Percentiles rank a stretch among this genome's conserved stretches.
phyloP scores from a whole-genome alignment of 805 yeast species.

The Lipomyces sp. region DNA sequence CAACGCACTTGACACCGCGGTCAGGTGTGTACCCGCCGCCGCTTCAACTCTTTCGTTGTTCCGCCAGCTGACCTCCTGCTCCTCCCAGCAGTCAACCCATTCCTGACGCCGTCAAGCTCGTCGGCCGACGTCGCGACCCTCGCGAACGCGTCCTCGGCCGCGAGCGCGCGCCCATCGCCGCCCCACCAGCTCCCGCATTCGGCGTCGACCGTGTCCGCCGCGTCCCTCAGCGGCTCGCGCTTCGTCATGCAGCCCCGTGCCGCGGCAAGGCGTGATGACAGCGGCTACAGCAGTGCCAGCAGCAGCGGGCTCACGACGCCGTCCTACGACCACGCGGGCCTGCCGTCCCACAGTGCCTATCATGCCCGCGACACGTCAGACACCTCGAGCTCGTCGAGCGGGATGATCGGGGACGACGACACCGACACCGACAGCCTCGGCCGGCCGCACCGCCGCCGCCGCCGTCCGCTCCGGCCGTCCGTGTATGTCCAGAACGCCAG shows the following conservation, averaged over 20 bases:
- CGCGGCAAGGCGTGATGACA: neutral
- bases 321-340: neutral
- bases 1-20: too few species aligned
- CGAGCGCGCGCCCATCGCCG: neutral
- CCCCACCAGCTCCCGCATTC: neutral
- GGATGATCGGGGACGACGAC: neutral
- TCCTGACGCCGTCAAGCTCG: neutral
- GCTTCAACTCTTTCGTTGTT: neutral
- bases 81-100: neutral
- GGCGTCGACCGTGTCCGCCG: neutral
- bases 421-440: too few species aligned
- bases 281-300: neutral
- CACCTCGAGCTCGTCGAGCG: neutral
- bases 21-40: neutral
- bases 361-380: neutral
- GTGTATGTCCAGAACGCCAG: too few species aligned
- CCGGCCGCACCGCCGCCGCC: neutral
- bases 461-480: neutral
- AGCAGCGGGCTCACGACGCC: neutral
- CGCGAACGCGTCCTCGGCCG: neutral
- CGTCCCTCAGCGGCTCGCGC: slow-evolving; percentile 3
- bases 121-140: neutral
- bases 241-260: neutral
- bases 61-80: neutral
- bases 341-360: neutral